Evolutionary conservation across 495 filamentous ascomycete species (phyloP), one percentile per base, ranked within the genome.

Genomic region (Hyaloscypha finlandica): DNA sequence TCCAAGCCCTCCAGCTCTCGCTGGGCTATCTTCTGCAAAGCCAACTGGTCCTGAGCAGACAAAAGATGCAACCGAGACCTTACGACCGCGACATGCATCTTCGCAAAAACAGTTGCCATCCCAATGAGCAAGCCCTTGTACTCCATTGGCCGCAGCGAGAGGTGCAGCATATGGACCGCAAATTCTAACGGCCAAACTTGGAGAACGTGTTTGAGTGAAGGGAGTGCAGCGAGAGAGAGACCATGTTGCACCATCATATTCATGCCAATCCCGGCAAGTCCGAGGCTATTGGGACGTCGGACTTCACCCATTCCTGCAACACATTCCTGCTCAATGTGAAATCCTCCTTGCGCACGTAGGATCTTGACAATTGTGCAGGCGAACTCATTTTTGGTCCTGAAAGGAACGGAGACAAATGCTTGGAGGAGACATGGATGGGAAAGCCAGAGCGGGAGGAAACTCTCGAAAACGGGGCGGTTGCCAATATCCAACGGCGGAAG

Each of bases 301-400:
- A 70, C 55, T 29, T 70, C 74, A 60, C 67, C 59, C 71, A 74
- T 74, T 11, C 71, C 71, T 11, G 63, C 64, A 9, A 71, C 70
- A 12, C 70, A 66, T 37, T 66, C 61, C 1, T 68, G 62, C n/a
- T 66, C 70, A 39, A 67, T 68, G 16, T 55, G 37, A 30, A 76
- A 76, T 6, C 71, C 73, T 39, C 74, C 64, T 56, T 73, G 65
- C 6, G 73, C 68, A 9, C 73, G 66, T 16, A 74, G 70, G 16
- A 68, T 67, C 39, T 66, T 70, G 30, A 76, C 56, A 69, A 74
- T 33, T 65, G 68, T 39, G 64, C 63, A 48, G 33, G 35, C 37
- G 61, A 68, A 52, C 25, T 32, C 12, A 45, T 58, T 53, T 51
- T 59, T 45, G 30, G 62, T 39, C 60, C 60, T 20, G 66, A 59